Conservation (phyloP, 1,284 basidiomycete species). For the Lignosus rhinocerotis region DNA sequence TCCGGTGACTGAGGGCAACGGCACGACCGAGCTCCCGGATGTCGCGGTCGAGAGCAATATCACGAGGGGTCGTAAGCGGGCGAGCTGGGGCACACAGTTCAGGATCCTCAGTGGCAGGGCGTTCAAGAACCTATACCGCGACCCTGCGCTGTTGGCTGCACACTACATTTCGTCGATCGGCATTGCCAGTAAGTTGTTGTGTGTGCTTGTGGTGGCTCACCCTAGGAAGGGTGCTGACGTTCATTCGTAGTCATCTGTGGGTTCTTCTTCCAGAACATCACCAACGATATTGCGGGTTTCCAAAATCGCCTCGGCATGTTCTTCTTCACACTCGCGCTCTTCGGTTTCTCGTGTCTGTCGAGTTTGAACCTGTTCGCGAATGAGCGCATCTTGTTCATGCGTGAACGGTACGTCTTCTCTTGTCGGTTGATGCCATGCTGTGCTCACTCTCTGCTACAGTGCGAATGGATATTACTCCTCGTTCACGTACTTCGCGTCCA, state of each 20-base stretch:
- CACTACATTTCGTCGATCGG: constrained; percentile 88
- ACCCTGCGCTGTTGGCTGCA: constrained; percentile 87
- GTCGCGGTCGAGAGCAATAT: constrained; percentile 65
- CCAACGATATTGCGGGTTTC: constrained; percentile 92
- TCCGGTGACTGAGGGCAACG: constrained; percentile 28
- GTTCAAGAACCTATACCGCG: constrained; percentile 98
- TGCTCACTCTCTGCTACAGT: constrained; percentile 32
- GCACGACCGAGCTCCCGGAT: constrained; percentile 55
- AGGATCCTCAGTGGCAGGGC: constrained; percentile 90
- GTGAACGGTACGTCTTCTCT: constrained; percentile 73
- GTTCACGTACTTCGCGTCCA: constrained; percentile 93
- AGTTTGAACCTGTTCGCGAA: constrained; percentile 92
- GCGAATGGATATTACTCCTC: constrained; percentile 97
- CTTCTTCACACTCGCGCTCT: constrained; percentile 94
- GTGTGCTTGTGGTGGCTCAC: neutral
- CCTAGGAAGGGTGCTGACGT: neutral
- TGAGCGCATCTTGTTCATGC: constrained; percentile 94
- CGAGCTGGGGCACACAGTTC: constrained; percentile 88
- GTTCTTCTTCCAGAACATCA: constrained; percentile 78
- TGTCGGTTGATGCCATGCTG: neutral
- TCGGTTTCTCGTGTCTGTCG: constrained; percentile 94
- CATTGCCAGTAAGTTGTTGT: constrained; percentile 69
- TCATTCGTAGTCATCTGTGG: constrained; percentile 69
- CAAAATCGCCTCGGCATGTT: constrained; percentile 90
- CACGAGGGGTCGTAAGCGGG: constrained; percentile 80